Evolutionary conservation across 139 green algal species (phyloP), one percentile per base, ranked within the genome.

Genomic region (Nannochloris sp.): DNA sequence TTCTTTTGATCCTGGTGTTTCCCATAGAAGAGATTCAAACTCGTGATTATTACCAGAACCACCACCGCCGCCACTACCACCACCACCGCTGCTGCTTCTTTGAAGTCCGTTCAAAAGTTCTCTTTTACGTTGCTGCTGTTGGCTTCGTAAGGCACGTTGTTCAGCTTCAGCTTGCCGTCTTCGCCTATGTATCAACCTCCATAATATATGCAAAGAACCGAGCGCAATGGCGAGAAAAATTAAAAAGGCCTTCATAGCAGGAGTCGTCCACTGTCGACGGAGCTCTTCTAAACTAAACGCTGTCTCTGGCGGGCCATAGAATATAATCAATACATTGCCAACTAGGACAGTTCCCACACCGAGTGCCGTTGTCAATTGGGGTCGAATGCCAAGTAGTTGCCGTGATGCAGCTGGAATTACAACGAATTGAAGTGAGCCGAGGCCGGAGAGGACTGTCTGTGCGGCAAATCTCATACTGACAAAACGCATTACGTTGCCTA

Each of bases 401-500:
- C 70, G 54, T 1, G 67, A 79, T 15, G 68, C 73, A 4, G 82
- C 23, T 15, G 76, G 76, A 47, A 83, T 83, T 46, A 83, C 61
- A 4, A 83, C 68, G 51, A 83, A 83, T 60, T 83, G 76, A 34
- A 81, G 37, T 23, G 32, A 65, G 4, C 67, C 68, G 47, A 83
- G 68, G 0, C 73, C 76, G 2, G 57, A 68, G 14, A 82, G 58
- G 55, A 83, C 76, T 15, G 74, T 81, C 45, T 83, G 76, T 3
- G 76, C 67, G 1, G 73, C 73, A 69, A 83, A 83, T 36, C 76
- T 61, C 76, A 83, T 83, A 33, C 61, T 55, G 12, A 72, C 64
- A 51, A 83, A 83, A 23, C 76, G 71, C 76, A 78, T 46, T 36
- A 82, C 46, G 61, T 83, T 83, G 33, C 76, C 76, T 4, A 65